These are phyloP conservation scores for Phytophthora syringae DNA, from an alignment of 352 stramenopile genomes.

Conservation along the genomic window DNA sequence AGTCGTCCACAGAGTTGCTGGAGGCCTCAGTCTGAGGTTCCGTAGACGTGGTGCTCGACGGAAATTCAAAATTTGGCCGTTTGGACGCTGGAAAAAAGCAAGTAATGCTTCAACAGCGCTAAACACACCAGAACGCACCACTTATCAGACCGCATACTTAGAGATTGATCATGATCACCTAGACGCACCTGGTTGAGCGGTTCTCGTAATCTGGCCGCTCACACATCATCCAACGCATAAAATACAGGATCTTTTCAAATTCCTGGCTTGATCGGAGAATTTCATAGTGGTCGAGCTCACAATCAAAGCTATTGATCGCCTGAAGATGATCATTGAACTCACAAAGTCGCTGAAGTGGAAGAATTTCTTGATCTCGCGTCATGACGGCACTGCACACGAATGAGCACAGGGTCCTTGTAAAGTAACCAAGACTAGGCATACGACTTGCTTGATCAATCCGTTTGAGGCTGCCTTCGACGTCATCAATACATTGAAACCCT, in stretches of 20 bases:
- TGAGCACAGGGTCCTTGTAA: conserved; percentile 8
- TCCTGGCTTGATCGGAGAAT: conserved; percentile 20
- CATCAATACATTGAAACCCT: conserved; percentile 16
- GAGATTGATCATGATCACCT: neutral
- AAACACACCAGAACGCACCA: neutral
- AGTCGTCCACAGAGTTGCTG: neutral
- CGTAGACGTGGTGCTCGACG: neutral
- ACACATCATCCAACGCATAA: conserved; percentile 24
- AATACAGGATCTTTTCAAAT: conserved; percentile 22
- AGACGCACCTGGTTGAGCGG: conserved; percentile 10
- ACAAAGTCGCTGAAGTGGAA: conserved; percentile 4
- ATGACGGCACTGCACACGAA: conserved; percentile 11
- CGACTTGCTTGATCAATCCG: conserved; percentile 13
- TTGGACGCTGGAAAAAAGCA: conserved; percentile 12
- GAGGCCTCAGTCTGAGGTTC: neutral
- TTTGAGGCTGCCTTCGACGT: conserved; percentile 19
- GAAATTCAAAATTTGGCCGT: conserved; percentile 7
- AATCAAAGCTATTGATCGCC: conserved; percentile 7
- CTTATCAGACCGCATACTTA: neutral
- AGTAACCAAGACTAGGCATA: conserved; percentile 8
- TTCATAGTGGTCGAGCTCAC: conserved; percentile 6
- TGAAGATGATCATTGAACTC: conserved; percentile 19
- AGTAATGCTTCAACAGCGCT: conserved; percentile 11
- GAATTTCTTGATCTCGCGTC: conserved; percentile 6
- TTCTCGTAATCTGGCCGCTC: conserved; percentile 18